A percentile compares a stretch with the other conserved stretches of the same genome.
Conservation (phyloP, 2,329 filamentous ascomycete genomes). For the Talaromyces rugulosus region DNA sequence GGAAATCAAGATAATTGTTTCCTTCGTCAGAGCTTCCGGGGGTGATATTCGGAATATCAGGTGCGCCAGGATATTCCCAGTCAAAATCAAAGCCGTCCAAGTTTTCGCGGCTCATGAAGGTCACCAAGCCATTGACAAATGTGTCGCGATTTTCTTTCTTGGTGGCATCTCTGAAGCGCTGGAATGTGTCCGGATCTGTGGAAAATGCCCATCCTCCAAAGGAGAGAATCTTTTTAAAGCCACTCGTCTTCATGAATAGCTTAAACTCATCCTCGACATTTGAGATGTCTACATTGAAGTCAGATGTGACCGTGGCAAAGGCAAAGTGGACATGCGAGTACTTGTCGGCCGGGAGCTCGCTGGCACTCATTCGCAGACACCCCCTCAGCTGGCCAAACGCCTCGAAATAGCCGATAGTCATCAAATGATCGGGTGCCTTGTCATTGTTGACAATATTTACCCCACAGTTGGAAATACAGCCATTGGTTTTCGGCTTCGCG, state of each 20-base stretch:
- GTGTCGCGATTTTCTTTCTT: slow-evolving; percentile 34
- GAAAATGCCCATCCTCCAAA: slow-evolving; percentile 46
- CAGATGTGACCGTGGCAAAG: slow-evolving; percentile 28
- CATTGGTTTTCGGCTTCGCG: slow-evolving; percentile 26
- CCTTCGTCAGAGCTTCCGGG: slow-evolving; percentile 24
- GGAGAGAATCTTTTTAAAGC: slow-evolving; percentile 39
- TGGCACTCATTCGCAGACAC: slow-evolving; percentile 23
- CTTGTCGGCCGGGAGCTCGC: slow-evolving; percentile 16
- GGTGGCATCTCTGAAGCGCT: slow-evolving; percentile 37
- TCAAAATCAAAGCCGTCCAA: slow-evolving; percentile 37
- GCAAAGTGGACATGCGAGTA: slow-evolving; percentile 32
- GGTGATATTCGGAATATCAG: slow-evolving; percentile 36
- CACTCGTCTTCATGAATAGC: slow-evolving; percentile 25
- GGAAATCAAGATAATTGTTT: slow-evolving; percentile 32
- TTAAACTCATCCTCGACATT: slow-evolving; percentile 26
- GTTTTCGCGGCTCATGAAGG: slow-evolving; percentile 37
- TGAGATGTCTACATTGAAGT: slow-evolving; percentile 27
- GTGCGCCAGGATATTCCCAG: slow-evolving; percentile 33
- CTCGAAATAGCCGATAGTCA: slow-evolving; percentile 31
- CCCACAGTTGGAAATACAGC: slow-evolving; percentile 43
- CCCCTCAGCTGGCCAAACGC: slow-evolving; percentile 24
- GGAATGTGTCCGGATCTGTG: slow-evolving; percentile 34
- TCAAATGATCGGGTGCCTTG: slow-evolving; percentile 17
- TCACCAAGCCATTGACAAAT: slow-evolving; percentile 34
- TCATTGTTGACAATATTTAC: slow-evolving; percentile 28